Base-by-base conservation (phyloP, 495 filamentous ascomycete species). In the Neurospora discreta region DNA sequence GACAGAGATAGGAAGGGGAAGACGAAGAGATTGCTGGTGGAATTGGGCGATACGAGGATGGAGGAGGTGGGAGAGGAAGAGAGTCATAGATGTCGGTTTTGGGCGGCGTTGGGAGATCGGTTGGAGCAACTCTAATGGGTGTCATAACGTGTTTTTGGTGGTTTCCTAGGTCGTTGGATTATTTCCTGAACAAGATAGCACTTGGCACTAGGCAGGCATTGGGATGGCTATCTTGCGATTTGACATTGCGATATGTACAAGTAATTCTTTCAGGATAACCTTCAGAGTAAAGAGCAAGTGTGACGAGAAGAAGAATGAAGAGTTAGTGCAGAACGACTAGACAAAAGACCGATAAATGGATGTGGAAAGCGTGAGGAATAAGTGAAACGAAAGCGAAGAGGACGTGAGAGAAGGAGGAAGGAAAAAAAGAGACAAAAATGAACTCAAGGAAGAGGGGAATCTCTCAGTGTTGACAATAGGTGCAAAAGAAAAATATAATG, bases 71-170 rank as follows among this genome's bases (percentile, higher is more conserved):
- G 42, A 18, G 68, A 65, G 6, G 15, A 4, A 15, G 52, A 65
- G 52, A 65, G 52, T 3, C 26, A 36, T 30, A 65, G 78, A 39
- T 80, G 78, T 72, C 7, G 16, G 58, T 80, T 80, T 69, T 81
- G 78, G 78, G n/a, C 68, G 72, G 58, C 74, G 38, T 76, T 90
- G 52, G 86, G 76, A 42, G 74, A 73, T 9, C 73, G 73, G 40
- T 74, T 78, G 52, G 52, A 65, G 30, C 52, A 65, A 16, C 26
- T 65, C 33, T 15, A 15, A 65, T 1, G 26, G 26, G 15, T 30
- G 44, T 33, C 67, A 68, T 39, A 39, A 69, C 76, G 46, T 80
- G 76, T 70, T 3, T 8, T 67, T 80, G 79, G 68, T 80, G 77
- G 75, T 20, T 69, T 52, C 23, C 5, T 11, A 10, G 43, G 42